phyloP scores from a whole-genome alignment of 78 protist genomes.

The Cavenderia fasciculata region DNA sequence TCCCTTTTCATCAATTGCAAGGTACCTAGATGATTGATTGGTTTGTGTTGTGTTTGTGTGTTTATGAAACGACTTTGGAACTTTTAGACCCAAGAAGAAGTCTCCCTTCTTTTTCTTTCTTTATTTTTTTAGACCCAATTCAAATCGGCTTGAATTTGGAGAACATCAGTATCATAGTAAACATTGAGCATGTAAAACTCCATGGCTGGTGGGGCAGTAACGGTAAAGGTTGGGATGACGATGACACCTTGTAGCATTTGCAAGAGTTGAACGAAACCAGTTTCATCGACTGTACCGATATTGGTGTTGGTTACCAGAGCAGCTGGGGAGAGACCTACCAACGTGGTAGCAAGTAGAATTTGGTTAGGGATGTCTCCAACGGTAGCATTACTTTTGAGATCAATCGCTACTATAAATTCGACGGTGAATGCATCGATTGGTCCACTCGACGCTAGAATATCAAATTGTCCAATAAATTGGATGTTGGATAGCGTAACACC shows the following conservation, averaged over 20 bases:
- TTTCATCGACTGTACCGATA: slow-evolving; percentile 28
- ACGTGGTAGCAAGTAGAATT: neutral
- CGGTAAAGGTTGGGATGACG: slow-evolving; percentile 9
- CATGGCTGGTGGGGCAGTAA: slow-evolving; percentile 5
- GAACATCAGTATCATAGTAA: no score
- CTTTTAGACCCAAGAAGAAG: no score
- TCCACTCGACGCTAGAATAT: neutral
- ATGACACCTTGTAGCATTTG: slow-evolving; percentile 34
- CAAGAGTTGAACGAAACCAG: slow-evolving; percentile 24
- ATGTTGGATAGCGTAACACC: neutral
- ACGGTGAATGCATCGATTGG: slow-evolving; percentile 7
- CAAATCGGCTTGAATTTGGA: no score
- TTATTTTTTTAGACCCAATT: no score
- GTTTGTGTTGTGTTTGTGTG: no score
- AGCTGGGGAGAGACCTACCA: neutral
- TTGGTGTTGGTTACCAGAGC: neutral
- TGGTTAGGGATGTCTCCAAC: neutral
- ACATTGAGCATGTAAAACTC: no score
- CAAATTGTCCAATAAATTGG: neutral
- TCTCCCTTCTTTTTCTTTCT: no score
- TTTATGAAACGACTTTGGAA: no score
- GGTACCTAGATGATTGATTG: no score
- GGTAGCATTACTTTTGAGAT: neutral
- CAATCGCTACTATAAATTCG: neutral
- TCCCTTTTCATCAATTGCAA: no score